Conservation (phyloP, 1,284 basidiomycete species). For the Leccinum subatratum region DNA sequence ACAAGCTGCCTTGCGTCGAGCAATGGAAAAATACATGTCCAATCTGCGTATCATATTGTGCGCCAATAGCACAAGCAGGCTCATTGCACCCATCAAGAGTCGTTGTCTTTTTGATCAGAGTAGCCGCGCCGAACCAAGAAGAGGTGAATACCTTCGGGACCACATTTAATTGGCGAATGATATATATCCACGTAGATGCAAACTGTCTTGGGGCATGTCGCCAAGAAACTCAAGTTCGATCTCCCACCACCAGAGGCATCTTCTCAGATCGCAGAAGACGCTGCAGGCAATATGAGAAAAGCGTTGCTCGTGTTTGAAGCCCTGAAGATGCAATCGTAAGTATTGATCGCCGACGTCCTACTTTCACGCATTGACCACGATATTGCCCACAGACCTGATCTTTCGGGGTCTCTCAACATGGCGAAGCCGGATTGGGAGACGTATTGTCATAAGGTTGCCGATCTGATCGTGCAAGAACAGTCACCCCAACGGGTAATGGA, state of each 20-base stretch:
- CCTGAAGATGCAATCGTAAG: constrained; percentile 89
- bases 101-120: constrained; percentile 88
- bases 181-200: constrained; percentile 57
- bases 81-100: constrained; percentile 96
- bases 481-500: constrained; percentile 88
- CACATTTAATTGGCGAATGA: not conserved
- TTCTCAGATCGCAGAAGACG: constrained; percentile 72
- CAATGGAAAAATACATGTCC: constrained; percentile 99
- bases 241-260: constrained; percentile 78
- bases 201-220: constrained; percentile 75
- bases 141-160: constrained; percentile 50
- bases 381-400: constrained; percentile 52
- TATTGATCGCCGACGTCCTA: constrained; percentile 12
- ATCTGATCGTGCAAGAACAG: constrained; percentile 89
- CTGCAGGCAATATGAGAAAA: constrained; percentile 90
- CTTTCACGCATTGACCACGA: constrained; percentile 6
- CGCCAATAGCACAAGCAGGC: constrained; percentile 93
- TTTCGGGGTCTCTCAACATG: constrained; percentile 70
- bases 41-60: constrained; percentile 97
- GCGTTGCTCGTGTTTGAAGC: constrained; percentile 94
- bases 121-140: constrained; percentile 78
- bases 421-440: constrained; percentile 99
- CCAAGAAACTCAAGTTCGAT: constrained; percentile 76
- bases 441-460: constrained; percentile 94
- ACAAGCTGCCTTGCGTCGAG: constrained; percentile 92